Evolutionary conservation across 1,284 basidiomycete species (phyloP), one percentile per base, ranked within the genome.

Genomic region (Puccinia polysora): DNA sequence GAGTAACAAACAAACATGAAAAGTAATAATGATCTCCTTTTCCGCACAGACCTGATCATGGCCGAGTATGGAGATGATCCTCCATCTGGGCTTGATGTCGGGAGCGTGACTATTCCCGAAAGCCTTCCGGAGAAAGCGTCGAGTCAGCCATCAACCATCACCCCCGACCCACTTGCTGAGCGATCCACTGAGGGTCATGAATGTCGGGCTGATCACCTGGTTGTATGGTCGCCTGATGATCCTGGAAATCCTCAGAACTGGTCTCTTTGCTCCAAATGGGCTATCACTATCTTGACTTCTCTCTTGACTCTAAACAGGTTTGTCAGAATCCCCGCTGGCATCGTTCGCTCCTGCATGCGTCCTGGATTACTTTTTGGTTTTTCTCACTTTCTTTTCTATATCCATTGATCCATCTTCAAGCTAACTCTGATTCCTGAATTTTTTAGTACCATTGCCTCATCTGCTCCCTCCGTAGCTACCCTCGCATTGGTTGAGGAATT

Each of bases 181-280:
- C 15, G 28, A 4, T 38, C 53, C 53, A 7, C 53, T 18, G 36
- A 14, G 45, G 60, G 40, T 14, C 20, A 23, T 59, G 6, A 43
- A 53, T n/a, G 34, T 12, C 43, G 70, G 52, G 10, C 49, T 25
- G 56, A 34, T 73, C n/a, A n/a, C n/a, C 50, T 60, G 40, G 20
- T 69, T 38, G 58, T 50, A 40, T 55, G 73, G 69, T 15, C 45
- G 43, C 36, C 58, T 28, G 49, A 40, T 75, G 87, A 88, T 79
- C 84, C 83, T 4, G 78, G 79, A 40, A 87, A 88, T 77, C 87
- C 87, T 4, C 85, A 86, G 73, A 87, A 86, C 75, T 87, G 85
- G 84, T 81, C 82, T 0, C 75, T 72, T 1, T 49, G 71, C 20
- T 81, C 83, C 74, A 85, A 84, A 76, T 86, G 86, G 86, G 59